Base-by-base conservation (phyloP, 495 filamentous ascomycete genomes). In the Aspergillus indologenus region DNA sequence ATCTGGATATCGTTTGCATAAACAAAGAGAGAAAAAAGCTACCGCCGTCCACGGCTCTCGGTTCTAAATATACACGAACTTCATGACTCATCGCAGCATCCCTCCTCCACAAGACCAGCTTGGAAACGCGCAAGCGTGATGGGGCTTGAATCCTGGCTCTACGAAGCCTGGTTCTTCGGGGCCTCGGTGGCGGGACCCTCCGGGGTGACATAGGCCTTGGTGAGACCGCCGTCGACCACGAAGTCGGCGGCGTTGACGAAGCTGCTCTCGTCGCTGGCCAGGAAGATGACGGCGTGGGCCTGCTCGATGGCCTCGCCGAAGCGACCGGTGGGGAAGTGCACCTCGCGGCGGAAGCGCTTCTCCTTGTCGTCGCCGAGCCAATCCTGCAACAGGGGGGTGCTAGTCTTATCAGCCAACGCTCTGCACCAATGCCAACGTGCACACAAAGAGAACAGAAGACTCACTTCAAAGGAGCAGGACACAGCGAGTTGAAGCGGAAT, bases 241-340 rank as follows among this genome's bases (percentile, higher is more conserved):
- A 98, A 95, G 63, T 98, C 94, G 50, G 85, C 82, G 2, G 90
- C 94, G 59, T 94, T 98, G 48, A 97, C 87, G 62, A 96, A 98
- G 74, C 90, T 89, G 68, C 88, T 88, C 71, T 98, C 94, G 65
- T 98, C 94, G 63, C 89, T 94, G 3, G 94, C 94, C 52, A 98
- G 76, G 74, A 97, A 98, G 18, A 98, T 63, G 1, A 97, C 94
- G 9, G 92, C 95, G 46, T 96, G 87, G 3, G 94, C 94, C 76
- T 95, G 92, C 75, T 98, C 94, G 61, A 98, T 83, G 7, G 95
- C 87, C 76, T 98, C 94, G 20, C 94, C 94, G 65, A 98, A 98
- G 15, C 94, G 82, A n/a, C 94, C 94, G 2, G 83, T 84, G 2
- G 94, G 94, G 80, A 98, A 97, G 65, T 98, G 94, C 44, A 98